phyloP scores from a whole-genome alignment of 139 green algal species.

The Chlamydomonas incerta region DNA sequence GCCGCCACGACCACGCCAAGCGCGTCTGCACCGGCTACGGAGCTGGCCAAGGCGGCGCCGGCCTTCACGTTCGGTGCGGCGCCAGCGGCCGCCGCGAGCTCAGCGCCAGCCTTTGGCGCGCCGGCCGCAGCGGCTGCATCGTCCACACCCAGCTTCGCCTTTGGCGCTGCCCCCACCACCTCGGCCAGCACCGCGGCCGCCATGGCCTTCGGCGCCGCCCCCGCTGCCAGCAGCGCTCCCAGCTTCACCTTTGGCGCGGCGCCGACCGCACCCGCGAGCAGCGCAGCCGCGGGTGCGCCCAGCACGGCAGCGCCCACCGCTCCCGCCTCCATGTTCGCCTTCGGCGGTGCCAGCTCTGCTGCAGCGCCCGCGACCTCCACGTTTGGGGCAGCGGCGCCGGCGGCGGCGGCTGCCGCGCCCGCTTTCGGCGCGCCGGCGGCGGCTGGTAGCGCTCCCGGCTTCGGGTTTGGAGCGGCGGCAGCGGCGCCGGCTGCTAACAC shows the following conservation, averaged over 20 bases:
- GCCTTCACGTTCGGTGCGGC: background rate
- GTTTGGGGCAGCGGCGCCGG: background rate
- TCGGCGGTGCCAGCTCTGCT: background rate
- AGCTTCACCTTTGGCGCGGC: slow-evolving; percentile 17
- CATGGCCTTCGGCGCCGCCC: background rate
- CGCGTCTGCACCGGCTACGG: background rate
- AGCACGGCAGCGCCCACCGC: background rate
- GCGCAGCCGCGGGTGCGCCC: no score
- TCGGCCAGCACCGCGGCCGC: background rate
- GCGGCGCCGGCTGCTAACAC: background rate
- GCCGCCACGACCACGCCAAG: background rate
- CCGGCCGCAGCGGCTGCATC: background rate
- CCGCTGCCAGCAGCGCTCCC: background rate
- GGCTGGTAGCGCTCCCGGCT: background rate
- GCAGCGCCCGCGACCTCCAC: no score
- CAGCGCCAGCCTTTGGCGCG: background rate
- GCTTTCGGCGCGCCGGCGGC: background rate
- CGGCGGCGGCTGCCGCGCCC: background rate
- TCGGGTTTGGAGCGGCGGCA: background rate
- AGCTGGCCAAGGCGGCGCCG: background rate
- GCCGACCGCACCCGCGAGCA: background rate
- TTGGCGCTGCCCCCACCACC: background rate
- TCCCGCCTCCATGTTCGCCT: background rate
- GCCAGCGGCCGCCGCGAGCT: background rate
- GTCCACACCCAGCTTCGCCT: background rate